Evolutionary conservation across 371 early-diverging fungal genomes (phyloP).

Genomic region (Lichtheimia hyalospora): DNA sequence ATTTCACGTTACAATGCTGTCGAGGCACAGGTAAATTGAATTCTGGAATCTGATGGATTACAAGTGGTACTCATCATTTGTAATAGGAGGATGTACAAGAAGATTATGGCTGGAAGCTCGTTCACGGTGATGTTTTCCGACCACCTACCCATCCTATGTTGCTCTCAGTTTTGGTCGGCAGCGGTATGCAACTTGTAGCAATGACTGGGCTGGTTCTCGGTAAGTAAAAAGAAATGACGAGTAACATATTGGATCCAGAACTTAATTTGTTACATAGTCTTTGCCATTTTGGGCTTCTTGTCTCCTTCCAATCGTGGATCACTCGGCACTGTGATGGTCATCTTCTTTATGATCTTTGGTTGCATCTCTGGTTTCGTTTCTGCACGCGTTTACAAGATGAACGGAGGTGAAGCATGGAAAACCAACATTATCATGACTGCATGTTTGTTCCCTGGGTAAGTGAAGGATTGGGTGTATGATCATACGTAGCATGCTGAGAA

Average conservation of each 20-base stretch:
- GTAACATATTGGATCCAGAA: background rate
- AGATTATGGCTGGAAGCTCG: slow-evolving; percentile 91
- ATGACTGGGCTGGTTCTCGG: slow-evolving; percentile 79
- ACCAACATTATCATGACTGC: slow-evolving; percentile 81
- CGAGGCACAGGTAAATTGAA: slow-evolving; percentile 57
- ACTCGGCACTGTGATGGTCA: slow-evolving; percentile 83
- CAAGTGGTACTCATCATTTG: background rate
- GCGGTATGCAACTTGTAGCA: slow-evolving; percentile 85
- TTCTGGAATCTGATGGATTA: background rate
- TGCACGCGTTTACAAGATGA: slow-evolving; percentile 91
- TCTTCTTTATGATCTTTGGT: slow-evolving; percentile 87
- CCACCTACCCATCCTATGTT: slow-evolving; percentile 78
- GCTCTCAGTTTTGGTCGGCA: slow-evolving; percentile 86
- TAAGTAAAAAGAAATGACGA: slow-evolving; percentile 8
- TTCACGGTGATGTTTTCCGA: slow-evolving; percentile 94
- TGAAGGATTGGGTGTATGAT: background rate
- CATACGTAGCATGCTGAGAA: background rate
- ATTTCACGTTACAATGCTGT: slow-evolving; percentile 74
- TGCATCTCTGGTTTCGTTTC: slow-evolving; percentile 88
- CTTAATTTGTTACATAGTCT: slow-evolving; percentile 43
- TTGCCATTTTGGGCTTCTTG: slow-evolving; percentile 96
- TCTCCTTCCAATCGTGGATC: slow-evolving; percentile 95
- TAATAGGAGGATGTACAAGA: slow-evolving; percentile 79
- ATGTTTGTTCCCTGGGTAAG: slow-evolving; percentile 80
- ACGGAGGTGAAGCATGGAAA: slow-evolving; percentile 87